These are phyloP conservation scores for Suaeda aralocaspica DNA, from an alignment of 148 eudicot genomes.

Conservation along the genomic window DNA sequence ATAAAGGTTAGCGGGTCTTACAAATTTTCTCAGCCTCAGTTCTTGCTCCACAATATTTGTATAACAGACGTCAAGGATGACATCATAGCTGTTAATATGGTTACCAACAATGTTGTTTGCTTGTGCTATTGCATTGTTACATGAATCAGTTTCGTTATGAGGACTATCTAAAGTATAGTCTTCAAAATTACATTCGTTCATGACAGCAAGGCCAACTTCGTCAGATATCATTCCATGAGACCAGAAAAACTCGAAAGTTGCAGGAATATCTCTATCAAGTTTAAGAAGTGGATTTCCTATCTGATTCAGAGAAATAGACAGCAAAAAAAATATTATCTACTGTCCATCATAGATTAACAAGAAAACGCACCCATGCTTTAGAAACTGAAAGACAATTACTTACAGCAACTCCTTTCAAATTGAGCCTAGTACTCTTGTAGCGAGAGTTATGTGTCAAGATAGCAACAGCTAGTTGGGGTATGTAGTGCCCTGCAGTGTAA, in stretches of 20 bases:
- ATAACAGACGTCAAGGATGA: constrained; percentile 89
- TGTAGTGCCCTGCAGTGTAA: constrained; percentile 69
- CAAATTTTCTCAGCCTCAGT: constrained; percentile 63
- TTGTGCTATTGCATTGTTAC: constrained; percentile 59
- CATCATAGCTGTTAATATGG: constrained; percentile 70
- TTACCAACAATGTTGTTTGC: constrained; percentile 68
- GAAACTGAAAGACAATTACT: constrained; percentile 23
- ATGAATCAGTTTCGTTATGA: constrained; percentile 58
- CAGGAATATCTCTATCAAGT: constrained; percentile 79
- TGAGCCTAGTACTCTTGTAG: constrained; percentile 58
- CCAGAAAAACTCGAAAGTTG: constrained; percentile 84
- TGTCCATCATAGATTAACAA: background rate
- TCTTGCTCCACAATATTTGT: constrained; percentile 89
- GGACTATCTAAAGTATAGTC: constrained; percentile 67
- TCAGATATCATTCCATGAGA: constrained; percentile 98
- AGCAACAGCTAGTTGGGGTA: constrained; percentile 80
- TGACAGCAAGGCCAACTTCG: constrained; percentile 72
- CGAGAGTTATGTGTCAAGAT: constrained; percentile 65
- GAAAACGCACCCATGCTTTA: background rate
- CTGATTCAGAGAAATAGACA: constrained; percentile 31
- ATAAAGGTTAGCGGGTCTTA: constrained; percentile 21
- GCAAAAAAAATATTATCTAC: background rate
- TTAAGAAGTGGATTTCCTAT: constrained; percentile 91
- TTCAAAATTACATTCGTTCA: constrained; percentile 71
- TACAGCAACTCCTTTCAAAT: constrained; percentile 81